A percentile compares a stretch with the other conserved stretches of the same genome.
Conservation (phyloP, 192 early-diverging fungal species). For the Mortierella claussenii region DNA sequence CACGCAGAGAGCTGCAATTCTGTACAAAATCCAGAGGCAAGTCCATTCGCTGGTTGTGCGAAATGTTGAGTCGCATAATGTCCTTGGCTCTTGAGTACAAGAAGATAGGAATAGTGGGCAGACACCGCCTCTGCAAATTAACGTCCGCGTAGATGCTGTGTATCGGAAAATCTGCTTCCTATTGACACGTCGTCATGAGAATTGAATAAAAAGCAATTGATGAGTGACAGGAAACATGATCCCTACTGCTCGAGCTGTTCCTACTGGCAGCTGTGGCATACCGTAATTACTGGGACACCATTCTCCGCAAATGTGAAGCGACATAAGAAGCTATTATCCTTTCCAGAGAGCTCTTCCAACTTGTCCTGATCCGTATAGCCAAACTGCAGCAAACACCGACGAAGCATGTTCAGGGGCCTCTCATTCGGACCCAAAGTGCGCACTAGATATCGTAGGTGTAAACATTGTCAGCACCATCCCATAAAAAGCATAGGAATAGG, state of each 20-base stretch:
- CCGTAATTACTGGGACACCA: conserved; percentile 43
- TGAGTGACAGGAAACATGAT: too few relatives aligned
- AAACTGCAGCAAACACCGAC: conserved; percentile 77
- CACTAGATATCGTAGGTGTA: too few relatives aligned
- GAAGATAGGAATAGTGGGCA: conserved; percentile 84
- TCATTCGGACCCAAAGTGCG: conserved; percentile 80
- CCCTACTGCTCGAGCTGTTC: too few relatives aligned
- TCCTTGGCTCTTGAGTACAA: conserved; percentile 76
- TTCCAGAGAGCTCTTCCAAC: conserved; percentile 81
- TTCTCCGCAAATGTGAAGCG: conserved; percentile 78
- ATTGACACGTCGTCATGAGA: not conserved
- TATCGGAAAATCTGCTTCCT: conserved; percentile 56
- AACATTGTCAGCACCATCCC: too few relatives aligned
- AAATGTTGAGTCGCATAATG: conserved; percentile 82
- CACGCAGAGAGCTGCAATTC: conserved; percentile 71
- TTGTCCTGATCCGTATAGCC: conserved; percentile 84
- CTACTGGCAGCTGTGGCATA: too few relatives aligned
- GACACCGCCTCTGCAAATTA: conserved; percentile 76
- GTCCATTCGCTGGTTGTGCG: conserved; percentile 83
- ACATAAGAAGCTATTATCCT: conserved; percentile 89
- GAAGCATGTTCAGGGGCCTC: conserved; percentile 78
- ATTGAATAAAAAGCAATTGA: not conserved
- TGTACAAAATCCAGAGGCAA: conserved; percentile 87
- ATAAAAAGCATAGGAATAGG: too few relatives aligned
- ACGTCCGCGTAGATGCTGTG: conserved; percentile 65